Evolutionary conservation across 352 stramenopile genomes (phyloP).

Genomic region (Pythium insidiosum): DNA sequence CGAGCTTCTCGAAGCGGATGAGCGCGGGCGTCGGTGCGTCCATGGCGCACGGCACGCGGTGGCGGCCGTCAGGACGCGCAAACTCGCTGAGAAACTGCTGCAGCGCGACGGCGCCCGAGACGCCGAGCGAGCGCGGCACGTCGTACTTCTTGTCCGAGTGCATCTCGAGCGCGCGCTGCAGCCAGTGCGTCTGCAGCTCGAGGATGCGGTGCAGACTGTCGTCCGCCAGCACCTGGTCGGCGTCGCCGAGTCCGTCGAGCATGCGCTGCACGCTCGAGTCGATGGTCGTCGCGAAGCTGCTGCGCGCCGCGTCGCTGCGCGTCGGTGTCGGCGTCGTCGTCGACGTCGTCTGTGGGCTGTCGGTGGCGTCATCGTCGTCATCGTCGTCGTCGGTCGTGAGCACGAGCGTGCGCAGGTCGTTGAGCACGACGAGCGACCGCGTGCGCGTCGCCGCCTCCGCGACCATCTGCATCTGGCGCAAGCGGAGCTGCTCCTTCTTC

Average conservation of each 20-base stretch:
- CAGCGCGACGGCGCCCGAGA: slow-evolving; percentile 8
- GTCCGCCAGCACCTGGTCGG: slow-evolving; percentile 51
- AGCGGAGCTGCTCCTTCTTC: slow-evolving; percentile 40
- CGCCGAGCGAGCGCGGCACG: slow-evolving; percentile 4
- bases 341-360: too few species aligned
- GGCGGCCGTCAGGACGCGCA: slow-evolving; percentile 2
- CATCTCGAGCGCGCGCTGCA: slow-evolving; percentile 38
- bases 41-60: slow-evolving; percentile 20
- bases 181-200: slow-evolving; percentile 42
- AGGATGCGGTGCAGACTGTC: slow-evolving; percentile 53
- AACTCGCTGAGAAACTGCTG: slow-evolving; percentile 37
- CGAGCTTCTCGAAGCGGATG: slow-evolving; percentile 63
- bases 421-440: slow-evolving; percentile 43
- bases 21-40: slow-evolving; percentile 39
- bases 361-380: too few species aligned
- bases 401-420: slow-evolving; percentile 32
- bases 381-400: slow-evolving; percentile 22
- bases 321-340: slow-evolving; percentile 1
- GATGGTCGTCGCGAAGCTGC: slow-evolving; percentile 18
- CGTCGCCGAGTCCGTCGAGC: slow-evolving; percentile 30
- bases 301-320: slow-evolving; percentile 13
- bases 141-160: slow-evolving; percentile 35
- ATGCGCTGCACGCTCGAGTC: slow-evolving; percentile 30
- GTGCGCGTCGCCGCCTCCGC: slow-evolving; percentile 53
- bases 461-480: slow-evolving; percentile 65